Evolutionary conservation across 805 yeast species (phyloP).

Genomic region (Grigorovia yakushimaensis): DNA sequence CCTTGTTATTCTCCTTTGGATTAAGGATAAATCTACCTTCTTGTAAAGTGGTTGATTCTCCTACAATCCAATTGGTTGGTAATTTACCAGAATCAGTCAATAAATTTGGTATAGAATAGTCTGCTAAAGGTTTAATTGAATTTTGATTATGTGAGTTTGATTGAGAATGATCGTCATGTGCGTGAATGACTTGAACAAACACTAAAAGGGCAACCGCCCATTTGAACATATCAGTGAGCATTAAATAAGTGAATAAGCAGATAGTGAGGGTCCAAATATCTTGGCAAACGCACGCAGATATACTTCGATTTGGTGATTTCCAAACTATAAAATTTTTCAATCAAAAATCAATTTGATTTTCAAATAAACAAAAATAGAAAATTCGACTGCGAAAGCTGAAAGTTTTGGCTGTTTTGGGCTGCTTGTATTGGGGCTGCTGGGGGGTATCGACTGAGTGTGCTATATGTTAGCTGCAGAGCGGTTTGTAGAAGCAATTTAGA

Average conservation of each 20-base stretch:
- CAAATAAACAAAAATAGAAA: background rate
- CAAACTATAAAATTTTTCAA: too few relatives aligned
- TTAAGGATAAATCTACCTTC: conserved; percentile 49
- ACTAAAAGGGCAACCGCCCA: background rate
- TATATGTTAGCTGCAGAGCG: too few relatives aligned
- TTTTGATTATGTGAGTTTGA: background rate
- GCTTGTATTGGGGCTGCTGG: too few relatives aligned
- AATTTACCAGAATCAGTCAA: conserved; percentile 14
- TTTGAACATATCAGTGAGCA: background rate
- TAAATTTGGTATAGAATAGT: conserved; percentile 32
- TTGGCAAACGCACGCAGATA: too few relatives aligned
- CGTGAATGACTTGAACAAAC: background rate
- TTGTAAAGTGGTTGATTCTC: conserved; percentile 33
- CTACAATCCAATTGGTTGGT: conserved; percentile 31
- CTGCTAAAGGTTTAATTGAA: background rate
- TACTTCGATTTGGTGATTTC: too few relatives aligned
- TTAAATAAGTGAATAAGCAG: background rate
- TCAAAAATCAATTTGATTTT: background rate
- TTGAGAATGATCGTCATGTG: background rate
- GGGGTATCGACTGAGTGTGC: too few relatives aligned
- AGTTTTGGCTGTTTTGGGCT: too few relatives aligned
- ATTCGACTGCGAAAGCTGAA: too few relatives aligned
- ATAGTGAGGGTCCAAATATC: too few relatives aligned
- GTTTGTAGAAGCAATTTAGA: too few relatives aligned
- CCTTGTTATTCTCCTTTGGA: conserved; percentile 33